Evolutionary conservation across 2,329 filamentous ascomycete species (phyloP), one percentile per base, ranked within the genome.

Genomic region (Fonsecaea pedrosoi): DNA sequence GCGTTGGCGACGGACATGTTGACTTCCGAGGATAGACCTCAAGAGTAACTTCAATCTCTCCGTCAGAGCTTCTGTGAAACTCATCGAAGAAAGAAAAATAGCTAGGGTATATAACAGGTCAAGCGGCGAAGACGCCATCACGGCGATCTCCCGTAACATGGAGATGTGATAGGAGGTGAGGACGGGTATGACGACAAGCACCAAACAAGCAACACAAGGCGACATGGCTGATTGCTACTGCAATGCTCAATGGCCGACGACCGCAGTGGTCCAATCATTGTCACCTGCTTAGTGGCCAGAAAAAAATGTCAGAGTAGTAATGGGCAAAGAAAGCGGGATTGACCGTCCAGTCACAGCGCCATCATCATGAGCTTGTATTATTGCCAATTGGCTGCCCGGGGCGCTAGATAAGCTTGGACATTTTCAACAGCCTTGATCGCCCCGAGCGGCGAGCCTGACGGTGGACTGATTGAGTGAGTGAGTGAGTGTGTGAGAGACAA

Each of bases 1-100:
- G 71, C 71, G 54, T 73, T 73, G 12, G 71, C 62, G 37, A 70
- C 71, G 25, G 71, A 73, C 71, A 73, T 73, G 21, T 25, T 61
- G 45, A 30, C 30, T 30, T 38, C 12, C 18, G 10, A 8, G 2
- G 42, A 10, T 30, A 21, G 37, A 25, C 32, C 21, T 38, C 25
- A 40, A 54, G 30, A 13, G 35, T n/a, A 6, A 15, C 5, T 38
- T 61, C 45, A 54, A 50, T 34, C 34, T n/a, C 38, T n/a, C n/a
- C 48, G 34, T 18, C 21, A 50, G 21, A 61, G 42, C 13, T 34
- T n/a, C n/a, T 6, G 42, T 30, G 4, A 18, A 48, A 48, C 42
- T 35, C 7, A 10, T 21, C 7, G n/a, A 15, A 37, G 21, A 42
- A 40, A 37, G n/a, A 10, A 21, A 15, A 13, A 61, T 37, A n/a